Evolutionary conservation across 2,329 filamentous ascomycete species (phyloP), one percentile per base, ranked within the genome.

Genomic region (Sporothrix phasma): DNA sequence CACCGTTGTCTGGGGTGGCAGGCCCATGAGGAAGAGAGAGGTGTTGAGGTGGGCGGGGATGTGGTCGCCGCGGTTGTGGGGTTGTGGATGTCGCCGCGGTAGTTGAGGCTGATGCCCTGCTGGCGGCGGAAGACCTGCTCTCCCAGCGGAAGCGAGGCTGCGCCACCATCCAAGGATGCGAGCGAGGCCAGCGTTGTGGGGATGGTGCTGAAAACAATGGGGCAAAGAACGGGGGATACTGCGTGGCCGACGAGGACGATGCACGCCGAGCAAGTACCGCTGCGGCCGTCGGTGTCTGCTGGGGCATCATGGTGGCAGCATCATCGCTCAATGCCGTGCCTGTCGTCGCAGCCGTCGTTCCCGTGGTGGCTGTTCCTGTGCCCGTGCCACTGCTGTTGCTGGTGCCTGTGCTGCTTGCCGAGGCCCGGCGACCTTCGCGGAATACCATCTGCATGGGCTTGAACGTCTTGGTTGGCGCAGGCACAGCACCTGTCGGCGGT

Each of bases 61-160:
- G 53, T 67, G 59, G 51, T 66, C 67, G 49, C 65, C 61, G 67
- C 64, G 67, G 61, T 67, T 67, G 56, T 64, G 65, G 65, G 67
- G 47, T 68, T 67, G 66, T 63, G 47, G 26, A 65, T 64, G 47
- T 67, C 66, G 46, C 66, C 66, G 29, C 66, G 66, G 62, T 67
- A 67, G 62, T 66, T 67, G 65, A 45, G 62, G 53, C 61, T 64
- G 60, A 67, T 67, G 51, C 66, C 66, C 51, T 67, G 66, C 34
- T 39, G 64, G 15, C 51, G 63, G 15, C 66, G 66, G n/a, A 63
- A 65, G 19, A 24, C 24, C 46, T 65, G 65, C 39, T 67, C 65
- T 5, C 59, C 65, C 8, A n/a, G 31, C 19, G 65, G 54, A 3
- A 66, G 54, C 3, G 13, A 3, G 47, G 47, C 26, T 5, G 26